Evolutionary conservation across 1,284 basidiomycete genomes (phyloP), one percentile per base, ranked within the genome.

Genomic region (Sanguinoderma infundibulare): DNA sequence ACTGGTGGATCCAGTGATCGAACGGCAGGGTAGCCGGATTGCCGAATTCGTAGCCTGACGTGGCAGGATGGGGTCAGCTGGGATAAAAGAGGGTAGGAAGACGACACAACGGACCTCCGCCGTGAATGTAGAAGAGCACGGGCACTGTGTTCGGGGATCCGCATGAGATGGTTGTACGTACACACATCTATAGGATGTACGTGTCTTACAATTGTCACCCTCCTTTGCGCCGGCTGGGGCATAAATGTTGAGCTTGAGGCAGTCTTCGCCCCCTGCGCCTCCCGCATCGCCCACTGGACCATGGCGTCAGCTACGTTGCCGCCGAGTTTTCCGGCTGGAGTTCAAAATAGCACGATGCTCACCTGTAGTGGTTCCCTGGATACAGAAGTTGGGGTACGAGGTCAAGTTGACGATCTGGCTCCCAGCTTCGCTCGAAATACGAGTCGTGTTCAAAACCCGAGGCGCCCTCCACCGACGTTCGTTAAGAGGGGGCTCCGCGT

Each of bases 71-170:
- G n/a, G 4, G 39, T 54, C 39, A 54, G 53, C n/a, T 34, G 12
- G 15, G 2, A n/a, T n/a, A 20, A 24, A 28, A 42, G 20, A 42
- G 51, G 56, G 10, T 22, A 42, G 39, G 15, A 32, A n/a, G 36
- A 44, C 1, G 28, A 40, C 38, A 22, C 30, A 3, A 59, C 68
- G 55, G 53, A 82, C 83, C 83, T 71, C 89, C 87, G 15, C 87
- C 88, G 64, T 90, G 87, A 36, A 88, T 86, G 68, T 87, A 90
- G 4, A 87, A 81, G 30, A 91, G 73, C 2, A 90, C 87, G 0
- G 87, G 87, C 17, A 87, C 83, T 84, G 26, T 34, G 3, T 6
- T 8, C 0, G 44, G 24, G 38, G 39, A 34, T 53, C 28, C 57
- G 20, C n/a, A 14, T 42, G 15, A 26, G 14, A 10, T 46, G 14